Base-by-base conservation (phyloP, 768 basidiomycete genomes). In the Lyophyllum atratum region DNA sequence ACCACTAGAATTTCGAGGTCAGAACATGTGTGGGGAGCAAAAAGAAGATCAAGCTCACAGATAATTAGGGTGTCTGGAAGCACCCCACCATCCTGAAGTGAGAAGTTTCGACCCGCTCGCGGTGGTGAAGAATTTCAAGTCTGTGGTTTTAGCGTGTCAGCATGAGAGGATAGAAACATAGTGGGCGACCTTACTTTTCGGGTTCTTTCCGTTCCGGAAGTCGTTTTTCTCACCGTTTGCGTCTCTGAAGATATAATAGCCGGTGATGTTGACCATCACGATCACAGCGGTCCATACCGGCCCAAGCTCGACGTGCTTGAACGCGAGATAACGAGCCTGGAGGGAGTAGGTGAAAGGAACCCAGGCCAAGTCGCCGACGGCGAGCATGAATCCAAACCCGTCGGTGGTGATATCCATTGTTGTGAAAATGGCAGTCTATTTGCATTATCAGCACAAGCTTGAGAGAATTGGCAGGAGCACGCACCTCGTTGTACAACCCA, bases 401-500 rank as follows among this genome's bases (percentile, higher is more conserved):
- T 99, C 97, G 11, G 91, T 92, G 3, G 89, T 95, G 68, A 99
- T 95, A 67, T 99, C 97, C 92, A 99, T 99, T 3, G 90, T 94
- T 1, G 93, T 95, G 55, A 98, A 80, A 61, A 99, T 81, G 10
- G 92, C 89, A 1, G 91, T 83, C 93, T 97, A 62, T 0, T 34
- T 19, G 12, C n/a, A 46, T 19, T 28, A 54, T 42, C 24, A 45
- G 29, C 25, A 22, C 40, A 3, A 49, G 11, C 4, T n/a, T 31
- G 11, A 53, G 39, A 21, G 8, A 12, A 45, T 48, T 19, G 49
- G 14, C n/a, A 14, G 48, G 21, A 55, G 14, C 55, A 63, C 67
- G 15, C 58, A 91, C 95, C 81, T 98, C 97, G 69, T 95, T 94
- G 76, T 90, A 97, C 44, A 97, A 75, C 2, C 78, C 85, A 69